These are phyloP conservation scores for Mortierella sp. DNA, from an alignment of 371 early-diverging fungal species.

Conservation along the genomic window DNA sequence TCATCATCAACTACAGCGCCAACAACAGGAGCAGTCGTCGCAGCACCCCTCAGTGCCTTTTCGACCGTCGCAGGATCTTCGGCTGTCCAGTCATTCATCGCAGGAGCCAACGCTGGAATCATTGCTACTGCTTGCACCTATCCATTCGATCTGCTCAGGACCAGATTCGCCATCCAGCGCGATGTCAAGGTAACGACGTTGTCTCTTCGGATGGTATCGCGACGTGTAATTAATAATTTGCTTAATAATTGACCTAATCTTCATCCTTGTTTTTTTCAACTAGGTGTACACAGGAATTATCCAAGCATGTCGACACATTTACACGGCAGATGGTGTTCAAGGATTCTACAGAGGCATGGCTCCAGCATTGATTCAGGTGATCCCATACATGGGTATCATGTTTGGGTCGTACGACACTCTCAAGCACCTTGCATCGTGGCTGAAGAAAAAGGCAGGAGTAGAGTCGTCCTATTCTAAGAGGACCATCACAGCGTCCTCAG, in stretches of 20 bases:
- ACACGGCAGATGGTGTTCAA: conserved; percentile 74
- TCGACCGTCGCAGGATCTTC: conserved; percentile 25
- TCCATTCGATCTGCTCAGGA: conserved; percentile 94
- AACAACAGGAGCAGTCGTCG: background rate
- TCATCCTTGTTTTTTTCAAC: conserved; percentile 9
- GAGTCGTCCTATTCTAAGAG: conserved; percentile 7
- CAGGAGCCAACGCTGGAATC: conserved; percentile 83
- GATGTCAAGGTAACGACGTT: conserved; percentile 60
- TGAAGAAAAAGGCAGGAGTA: conserved; percentile 21
- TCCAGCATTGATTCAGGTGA: conserved; percentile 88
- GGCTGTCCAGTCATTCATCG: conserved; percentile 68
- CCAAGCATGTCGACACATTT: conserved; percentile 76
- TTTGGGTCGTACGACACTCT: conserved; percentile 82
- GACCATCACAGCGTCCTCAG: background rate
- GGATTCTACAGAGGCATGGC: conserved; percentile 93
- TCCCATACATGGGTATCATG: conserved; percentile 94
- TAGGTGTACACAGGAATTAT: conserved; percentile 74
- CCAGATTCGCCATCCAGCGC: conserved; percentile 90
- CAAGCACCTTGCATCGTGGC: conserved; percentile 61
- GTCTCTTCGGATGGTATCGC: background rate
- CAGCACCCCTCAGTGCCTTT: conserved; percentile 7
- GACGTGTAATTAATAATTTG: background rate
- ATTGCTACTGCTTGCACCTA: conserved; percentile 88
- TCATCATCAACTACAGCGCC: background rate
- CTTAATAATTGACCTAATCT: background rate